Conservation (phyloP, 2,329 filamentous ascomycete species). For the Neopestalotiopsis sp. region DNA sequence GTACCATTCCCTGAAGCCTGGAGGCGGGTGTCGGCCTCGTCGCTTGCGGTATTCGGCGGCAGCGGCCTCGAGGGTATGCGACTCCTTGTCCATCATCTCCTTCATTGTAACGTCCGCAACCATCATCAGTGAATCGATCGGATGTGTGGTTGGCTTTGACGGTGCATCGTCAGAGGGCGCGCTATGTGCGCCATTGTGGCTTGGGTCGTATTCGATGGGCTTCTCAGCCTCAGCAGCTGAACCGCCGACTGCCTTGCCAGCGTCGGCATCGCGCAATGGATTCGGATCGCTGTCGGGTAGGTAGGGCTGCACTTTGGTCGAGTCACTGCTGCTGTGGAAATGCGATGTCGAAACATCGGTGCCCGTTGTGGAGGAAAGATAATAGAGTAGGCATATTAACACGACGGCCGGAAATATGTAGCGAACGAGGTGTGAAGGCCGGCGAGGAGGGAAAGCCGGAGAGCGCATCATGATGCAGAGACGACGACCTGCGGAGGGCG, state of each 20-base stretch:
- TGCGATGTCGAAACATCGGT: conserved; percentile 25
- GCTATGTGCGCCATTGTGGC: conserved; percentile 21
- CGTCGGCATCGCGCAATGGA: conserved; percentile 8
- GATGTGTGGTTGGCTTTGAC: conserved; percentile 36
- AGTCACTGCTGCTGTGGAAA: conserved; percentile 24
- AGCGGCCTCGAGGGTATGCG: conserved; percentile 48
- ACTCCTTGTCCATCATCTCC: conserved; percentile 45
- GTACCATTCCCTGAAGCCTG: conserved; percentile 55
- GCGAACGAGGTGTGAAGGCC: conserved; percentile 49
- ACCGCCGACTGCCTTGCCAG: neutral
- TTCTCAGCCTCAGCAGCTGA: conserved; percentile 16
- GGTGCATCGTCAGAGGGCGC: conserved; percentile 24
- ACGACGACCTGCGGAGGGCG: conserved; percentile 29
- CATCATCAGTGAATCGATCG: conserved; percentile 51
- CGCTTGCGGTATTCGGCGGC: conserved; percentile 51
- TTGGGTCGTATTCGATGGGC: conserved; percentile 21
- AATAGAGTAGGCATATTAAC: conserved; percentile 41
- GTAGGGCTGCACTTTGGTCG: conserved; percentile 5
- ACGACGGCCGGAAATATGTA: conserved; percentile 45
- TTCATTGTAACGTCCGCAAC: conserved; percentile 45
- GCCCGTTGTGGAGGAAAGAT: conserved; percentile 31
- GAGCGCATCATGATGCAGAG: conserved; percentile 40
- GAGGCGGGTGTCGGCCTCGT: conserved; percentile 55
- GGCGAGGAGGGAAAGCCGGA: conserved; percentile 48
- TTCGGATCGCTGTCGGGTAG: conserved; percentile 8